A percentile compares a stretch with the other conserved stretches of the same genome.
Conservation (phyloP, 495 filamentous ascomycete species). For the Sporormia fimetaria region DNA sequence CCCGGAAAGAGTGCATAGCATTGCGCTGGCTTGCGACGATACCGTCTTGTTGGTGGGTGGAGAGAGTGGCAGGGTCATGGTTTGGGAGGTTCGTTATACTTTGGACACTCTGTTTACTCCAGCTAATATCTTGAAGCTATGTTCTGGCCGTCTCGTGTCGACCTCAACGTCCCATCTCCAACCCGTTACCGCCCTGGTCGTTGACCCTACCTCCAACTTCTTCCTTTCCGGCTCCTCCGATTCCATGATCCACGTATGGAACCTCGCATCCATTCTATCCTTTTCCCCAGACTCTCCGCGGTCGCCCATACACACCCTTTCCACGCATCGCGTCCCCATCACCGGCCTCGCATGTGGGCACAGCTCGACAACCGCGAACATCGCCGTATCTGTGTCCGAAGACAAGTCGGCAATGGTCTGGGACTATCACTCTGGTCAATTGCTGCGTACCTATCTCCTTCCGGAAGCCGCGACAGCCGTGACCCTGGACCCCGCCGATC, state of each 20-base stretch:
- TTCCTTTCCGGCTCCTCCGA: conserved; percentile 81
- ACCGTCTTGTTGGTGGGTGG: conserved; percentile 72
- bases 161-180: conserved; percentile 85
- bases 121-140: conserved; percentile 42
- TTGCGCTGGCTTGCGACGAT: conserved; percentile 47
- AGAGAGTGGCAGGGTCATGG: conserved; percentile 68
- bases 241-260: conserved; percentile 85
- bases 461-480: conserved; percentile 59
- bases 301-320: conserved; percentile 52
- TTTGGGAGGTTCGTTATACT: conserved; percentile 73
- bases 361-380: conserved; percentile 54
- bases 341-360: conserved; percentile 57
- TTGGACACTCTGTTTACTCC: not conserved
- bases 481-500: conserved; percentile 68
- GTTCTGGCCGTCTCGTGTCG: conserved; percentile 74
- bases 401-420: conserved; percentile 78
- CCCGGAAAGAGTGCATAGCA: conserved; percentile 67
- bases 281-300: conserved; percentile 39
- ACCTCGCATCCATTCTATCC: conserved; percentile 58
- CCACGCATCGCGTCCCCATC: conserved; percentile 70
- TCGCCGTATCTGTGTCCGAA: conserved; percentile 65
- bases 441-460: conserved; percentile 69
- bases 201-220: conserved; percentile 61
- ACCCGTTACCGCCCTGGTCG: conserved; percentile 62
- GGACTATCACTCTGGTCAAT: conserved; percentile 70